These are phyloP conservation scores for Mucor mucedo DNA, from an alignment of 371 early-diverging fungal species.

Conservation along the genomic window DNA sequence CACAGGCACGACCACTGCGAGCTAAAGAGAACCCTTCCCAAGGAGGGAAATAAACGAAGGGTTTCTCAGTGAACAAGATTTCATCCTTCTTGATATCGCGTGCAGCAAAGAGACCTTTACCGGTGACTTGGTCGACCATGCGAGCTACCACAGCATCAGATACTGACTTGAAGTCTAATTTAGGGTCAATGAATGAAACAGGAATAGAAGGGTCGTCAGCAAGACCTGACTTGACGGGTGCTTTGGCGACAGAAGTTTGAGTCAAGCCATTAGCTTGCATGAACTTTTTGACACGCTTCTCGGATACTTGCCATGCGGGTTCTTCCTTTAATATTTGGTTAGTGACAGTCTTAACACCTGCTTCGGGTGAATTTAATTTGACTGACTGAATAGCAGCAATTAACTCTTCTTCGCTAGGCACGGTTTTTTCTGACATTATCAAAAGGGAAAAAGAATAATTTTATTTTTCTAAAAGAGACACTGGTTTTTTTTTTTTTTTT, in stretches of 20 bases:
- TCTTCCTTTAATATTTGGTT: conserved; percentile 46
- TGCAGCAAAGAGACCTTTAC: conserved; percentile 69
- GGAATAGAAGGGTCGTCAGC: conserved; percentile 66
- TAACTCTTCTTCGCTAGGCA: conserved; percentile 47
- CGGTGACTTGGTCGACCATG: conserved; percentile 66
- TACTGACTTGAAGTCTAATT: conserved; percentile 51
- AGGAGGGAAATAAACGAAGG: conserved; percentile 68
- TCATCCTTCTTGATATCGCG: conserved; percentile 61
- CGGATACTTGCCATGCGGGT: conserved; percentile 66
- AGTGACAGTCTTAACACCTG: conserved; percentile 65
- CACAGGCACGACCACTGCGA: conserved; percentile 61
- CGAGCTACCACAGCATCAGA: conserved; percentile 47
- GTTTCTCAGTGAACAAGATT: conserved; percentile 62
- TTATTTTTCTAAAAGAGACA: too few relatives aligned
- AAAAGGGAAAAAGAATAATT: conserved; percentile 3
- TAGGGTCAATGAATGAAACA: conserved; percentile 65
- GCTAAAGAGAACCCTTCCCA: conserved; percentile 60
- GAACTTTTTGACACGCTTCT: conserved; percentile 72
- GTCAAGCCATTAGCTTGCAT: conserved; percentile 60
- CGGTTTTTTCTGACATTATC: conserved; percentile 36
- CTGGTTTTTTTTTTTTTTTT: not conserved
- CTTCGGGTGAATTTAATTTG: conserved; percentile 57
- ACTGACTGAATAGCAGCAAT: conserved; percentile 48
- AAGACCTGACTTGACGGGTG: conserved; percentile 48
- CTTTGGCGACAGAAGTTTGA: conserved; percentile 12